phyloP scores from a whole-genome alignment of 495 filamentous ascomycete genomes.

The Xylaria castorea region DNA sequence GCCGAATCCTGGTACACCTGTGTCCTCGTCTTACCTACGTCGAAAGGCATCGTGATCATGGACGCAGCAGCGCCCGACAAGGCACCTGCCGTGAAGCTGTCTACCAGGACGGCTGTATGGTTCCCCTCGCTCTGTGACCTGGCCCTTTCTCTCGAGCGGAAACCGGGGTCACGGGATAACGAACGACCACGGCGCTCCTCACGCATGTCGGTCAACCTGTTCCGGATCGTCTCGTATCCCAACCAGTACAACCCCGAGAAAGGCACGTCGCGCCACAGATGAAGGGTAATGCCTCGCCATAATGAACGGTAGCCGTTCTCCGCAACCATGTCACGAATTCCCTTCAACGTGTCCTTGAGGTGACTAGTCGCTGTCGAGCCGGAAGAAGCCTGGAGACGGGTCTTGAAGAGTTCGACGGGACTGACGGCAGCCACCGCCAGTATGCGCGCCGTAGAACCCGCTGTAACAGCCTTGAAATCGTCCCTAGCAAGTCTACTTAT shows the following conservation, averaged over 20 bases:
- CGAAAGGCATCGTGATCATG: constrained; percentile 92
- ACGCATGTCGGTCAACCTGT: constrained; percentile 66
- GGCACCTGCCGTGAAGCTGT: constrained; percentile 88
- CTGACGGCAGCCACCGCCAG: constrained; percentile 83
- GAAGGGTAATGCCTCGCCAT: constrained; percentile 92
- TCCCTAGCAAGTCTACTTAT: constrained; percentile 66
- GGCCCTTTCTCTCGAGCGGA: constrained; percentile 47
- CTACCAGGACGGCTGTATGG: constrained; percentile 75
- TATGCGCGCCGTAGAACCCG: constrained; percentile 77
- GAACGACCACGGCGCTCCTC: constrained; percentile 53
- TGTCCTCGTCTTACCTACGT: constrained; percentile 94
- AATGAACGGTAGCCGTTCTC: constrained; percentile 77
- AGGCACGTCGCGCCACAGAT: constrained; percentile 95
- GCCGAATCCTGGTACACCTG: constrained; percentile 72
- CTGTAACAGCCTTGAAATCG: constrained; percentile 77
- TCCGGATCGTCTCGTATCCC: constrained; percentile 87
- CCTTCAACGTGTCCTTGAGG: constrained; percentile 76
- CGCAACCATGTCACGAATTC: constrained; percentile 79
- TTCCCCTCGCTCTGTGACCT: constrained; percentile 60
- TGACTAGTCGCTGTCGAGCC: constrained; percentile 57
- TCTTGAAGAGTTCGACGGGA: constrained; percentile 95
- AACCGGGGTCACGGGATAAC: constrained; percentile 36
- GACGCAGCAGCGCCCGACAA: constrained; percentile 83
- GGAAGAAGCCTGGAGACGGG: constrained; percentile 83
- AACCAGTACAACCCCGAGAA: constrained; percentile 98